Base-by-base conservation (phyloP, 768 basidiomycete species). In the Termitomyces sp. region DNA sequence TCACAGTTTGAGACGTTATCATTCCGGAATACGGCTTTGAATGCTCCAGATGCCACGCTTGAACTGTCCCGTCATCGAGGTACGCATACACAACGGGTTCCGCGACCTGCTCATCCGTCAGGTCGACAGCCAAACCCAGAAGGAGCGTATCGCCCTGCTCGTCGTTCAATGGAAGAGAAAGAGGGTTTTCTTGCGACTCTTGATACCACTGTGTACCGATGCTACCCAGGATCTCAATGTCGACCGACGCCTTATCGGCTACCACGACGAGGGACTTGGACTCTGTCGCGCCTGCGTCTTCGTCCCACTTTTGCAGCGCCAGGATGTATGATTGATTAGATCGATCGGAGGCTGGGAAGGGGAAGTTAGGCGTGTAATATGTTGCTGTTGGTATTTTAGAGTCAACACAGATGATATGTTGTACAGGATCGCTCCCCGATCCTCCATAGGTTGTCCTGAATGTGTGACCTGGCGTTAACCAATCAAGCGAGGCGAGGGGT, bases 51-150 rank as follows among this genome's bases (percentile, higher is more conserved):
- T 85, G 76, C 89, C 91, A 93, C 4, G 78, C 91, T 48, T 85
- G 80, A 24, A 93, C 55, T 0, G 89, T 89, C 20, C 91, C 91
- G 65, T 93, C 91, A 54, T 85, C 90, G 12, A 89, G 78, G 69
- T 89, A 92, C 3, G 83, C 86, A 67, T 85, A 91, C 70, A 91
- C 72, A 55, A 91, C 76, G 0, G 91, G 91, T 13, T 69, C 69
- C 13, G 62, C 65, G 10, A 73, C 67, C 42, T 59, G 40, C 7
- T 48, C 75, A 57, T 79, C 79, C 16, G 88, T 89, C 52, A 92
- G 67, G 67, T 93, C 91, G 5, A 83, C 67, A 42, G 83, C 85
- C 40, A 93, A 74, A 5, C 82, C 83, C 18, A 91, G 65, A 4
- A 91, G 74, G 16, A 85, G 73, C 4, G 89, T 91, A 66, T 93